Conservation (phyloP, 1,139 yeast species). For the Taphrina pruni region DNA sequence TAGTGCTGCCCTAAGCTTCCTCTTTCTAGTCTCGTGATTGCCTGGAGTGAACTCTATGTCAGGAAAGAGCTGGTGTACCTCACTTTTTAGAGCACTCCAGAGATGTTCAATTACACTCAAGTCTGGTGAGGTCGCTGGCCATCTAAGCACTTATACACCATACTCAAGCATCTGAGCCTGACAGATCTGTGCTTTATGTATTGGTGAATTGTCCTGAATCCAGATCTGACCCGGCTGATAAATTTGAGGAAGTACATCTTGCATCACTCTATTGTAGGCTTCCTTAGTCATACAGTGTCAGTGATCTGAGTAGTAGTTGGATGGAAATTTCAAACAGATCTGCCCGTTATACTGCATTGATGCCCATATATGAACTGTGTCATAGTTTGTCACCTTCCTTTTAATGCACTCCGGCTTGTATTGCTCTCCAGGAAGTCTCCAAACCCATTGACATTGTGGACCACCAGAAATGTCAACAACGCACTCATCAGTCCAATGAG, state of each 20-base stretch:
- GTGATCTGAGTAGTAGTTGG: neutral
- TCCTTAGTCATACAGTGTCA: neutral
- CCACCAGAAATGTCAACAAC: neutral
- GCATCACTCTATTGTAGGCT: neutral
- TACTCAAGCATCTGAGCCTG: neutral
- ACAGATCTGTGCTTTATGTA: neutral
- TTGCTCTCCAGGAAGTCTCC: neutral
- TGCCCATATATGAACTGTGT: neutral
- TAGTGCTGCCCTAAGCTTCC: neutral
- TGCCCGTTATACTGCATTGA: neutral
- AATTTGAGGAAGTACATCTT: neutral
- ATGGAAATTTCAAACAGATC: neutral
- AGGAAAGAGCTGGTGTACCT: neutral
- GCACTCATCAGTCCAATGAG: neutral
- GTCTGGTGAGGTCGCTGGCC: neutral
- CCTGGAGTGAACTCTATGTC: neutral
- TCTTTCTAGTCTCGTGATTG: neutral
- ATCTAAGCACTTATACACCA: neutral
- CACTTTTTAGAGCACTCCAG: neutral
- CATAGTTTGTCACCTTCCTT: neutral
- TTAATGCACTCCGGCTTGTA: neutral
- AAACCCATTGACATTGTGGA: neutral
- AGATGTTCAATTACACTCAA: neutral
- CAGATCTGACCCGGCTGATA: neutral
- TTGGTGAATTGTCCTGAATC: neutral